phyloP scores from a whole-genome alignment of 441 rosid species.

The Raphanus hybrid region DNA sequence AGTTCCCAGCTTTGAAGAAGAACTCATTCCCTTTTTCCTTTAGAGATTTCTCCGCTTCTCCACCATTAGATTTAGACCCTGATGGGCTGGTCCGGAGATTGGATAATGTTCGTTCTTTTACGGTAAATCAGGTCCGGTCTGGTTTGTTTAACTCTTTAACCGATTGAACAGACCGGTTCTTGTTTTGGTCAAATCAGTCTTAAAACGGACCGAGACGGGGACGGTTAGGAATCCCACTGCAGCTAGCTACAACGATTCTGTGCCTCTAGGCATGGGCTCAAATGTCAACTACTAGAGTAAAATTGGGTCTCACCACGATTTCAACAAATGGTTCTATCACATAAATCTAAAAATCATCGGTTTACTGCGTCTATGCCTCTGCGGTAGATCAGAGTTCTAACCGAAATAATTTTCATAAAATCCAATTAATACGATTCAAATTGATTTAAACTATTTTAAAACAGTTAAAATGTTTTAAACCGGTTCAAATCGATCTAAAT shows the following conservation, averaged over 20 bases:
- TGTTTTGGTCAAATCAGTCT: not conserved
- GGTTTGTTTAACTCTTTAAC: not conserved
- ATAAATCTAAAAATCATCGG: no score
- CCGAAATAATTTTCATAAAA: no score
- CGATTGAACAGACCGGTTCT: not conserved
- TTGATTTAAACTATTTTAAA: no score
- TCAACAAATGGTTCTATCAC: not conserved
- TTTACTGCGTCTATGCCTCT: no score
- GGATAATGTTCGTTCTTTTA: not conserved
- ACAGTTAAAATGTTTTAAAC: no score
- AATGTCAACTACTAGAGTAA: not conserved
- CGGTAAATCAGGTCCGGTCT: not conserved
- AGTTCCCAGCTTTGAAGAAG: constrained; percentile 95
- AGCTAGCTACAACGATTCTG: not conserved
- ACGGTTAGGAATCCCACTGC: not conserved
- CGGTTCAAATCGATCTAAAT: no score
- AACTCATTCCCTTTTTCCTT: constrained; percentile 92
- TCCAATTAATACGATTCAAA: no score
- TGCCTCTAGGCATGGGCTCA: not conserved
- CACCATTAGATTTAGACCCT: constrained; percentile 44
- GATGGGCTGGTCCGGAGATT: constrained; percentile 2
- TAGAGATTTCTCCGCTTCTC: constrained; percentile 58
- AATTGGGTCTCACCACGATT: not conserved
- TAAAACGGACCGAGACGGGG: not conserved
- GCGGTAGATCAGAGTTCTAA: no score